These are phyloP conservation scores for Penicillium coprophilum DNA, from an alignment of 495 filamentous ascomycete genomes.

Conservation along the genomic window DNA sequence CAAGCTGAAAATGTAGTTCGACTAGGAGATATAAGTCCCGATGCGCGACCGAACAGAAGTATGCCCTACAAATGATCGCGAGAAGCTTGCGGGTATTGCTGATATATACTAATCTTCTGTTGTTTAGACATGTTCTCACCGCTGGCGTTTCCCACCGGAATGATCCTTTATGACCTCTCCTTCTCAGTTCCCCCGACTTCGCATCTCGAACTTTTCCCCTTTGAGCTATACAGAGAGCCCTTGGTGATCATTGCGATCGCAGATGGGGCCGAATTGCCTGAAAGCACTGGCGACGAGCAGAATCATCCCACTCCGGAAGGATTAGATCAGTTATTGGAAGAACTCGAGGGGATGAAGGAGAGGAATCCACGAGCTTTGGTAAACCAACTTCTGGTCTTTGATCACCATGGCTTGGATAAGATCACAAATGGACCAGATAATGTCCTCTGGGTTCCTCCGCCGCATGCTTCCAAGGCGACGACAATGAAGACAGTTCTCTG, in stretches of 20 bases:
- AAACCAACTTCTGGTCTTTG: slow-evolving; percentile 77
- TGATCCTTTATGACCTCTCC: slow-evolving; percentile 86
- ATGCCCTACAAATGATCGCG: slow-evolving; percentile 33
- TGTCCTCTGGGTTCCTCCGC: slow-evolving; percentile 71
- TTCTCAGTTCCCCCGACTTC: slow-evolving; percentile 74
- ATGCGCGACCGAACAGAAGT: slow-evolving; percentile 86
- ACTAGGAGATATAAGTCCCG: slow-evolving; percentile 87
- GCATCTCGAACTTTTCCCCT: slow-evolving; percentile 76
- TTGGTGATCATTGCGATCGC: slow-evolving; percentile 76
- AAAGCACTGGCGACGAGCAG: slow-evolving; percentile 33
- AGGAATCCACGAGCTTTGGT: slow-evolving; percentile 72
- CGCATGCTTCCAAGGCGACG: slow-evolving; percentile 69
- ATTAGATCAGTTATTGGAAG: slow-evolving; percentile 65
- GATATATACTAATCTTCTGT: slow-evolving; percentile 29
- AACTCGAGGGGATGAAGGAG: slow-evolving; percentile 56
- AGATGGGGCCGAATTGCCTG: slow-evolving; percentile 61
- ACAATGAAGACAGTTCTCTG: slow-evolving; percentile 95
- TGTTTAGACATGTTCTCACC: slow-evolving; percentile 89
- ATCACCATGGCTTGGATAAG: slow-evolving; percentile 52
- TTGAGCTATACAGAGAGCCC: slow-evolving; percentile 80
- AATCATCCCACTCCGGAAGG: slow-evolving; percentile 39
- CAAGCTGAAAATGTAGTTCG: slow-evolving; percentile 79
- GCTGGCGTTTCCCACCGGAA: slow-evolving; percentile 83
- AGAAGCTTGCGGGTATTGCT: neutral
- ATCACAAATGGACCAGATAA: slow-evolving; percentile 45